Evolutionary conservation across 1,284 basidiomycete genomes (phyloP), one percentile per base, ranked within the genome.

Genomic region (Peniophora sp.): DNA sequence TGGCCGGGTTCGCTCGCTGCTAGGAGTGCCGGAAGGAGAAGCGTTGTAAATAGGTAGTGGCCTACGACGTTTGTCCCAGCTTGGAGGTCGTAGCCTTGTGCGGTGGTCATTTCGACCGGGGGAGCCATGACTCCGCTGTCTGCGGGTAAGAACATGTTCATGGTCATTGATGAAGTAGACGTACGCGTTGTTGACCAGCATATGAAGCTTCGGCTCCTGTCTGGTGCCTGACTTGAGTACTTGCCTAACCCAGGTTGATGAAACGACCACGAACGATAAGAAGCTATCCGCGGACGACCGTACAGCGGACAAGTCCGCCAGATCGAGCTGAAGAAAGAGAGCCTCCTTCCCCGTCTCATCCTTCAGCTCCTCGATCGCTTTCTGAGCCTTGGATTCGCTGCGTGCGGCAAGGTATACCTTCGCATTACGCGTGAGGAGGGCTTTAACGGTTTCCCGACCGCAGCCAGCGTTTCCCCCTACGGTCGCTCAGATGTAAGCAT

Each of bases 61-160:
- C 65, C 71, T 63, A 54, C 59, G n/a, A 67, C 65, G 53, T 79
- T 79, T 2, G 71, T 76, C 3, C 76, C 77, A 51, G 74, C 78
- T 57, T 77, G 75, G 12, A 78, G 62, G 32, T 78, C 73, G 53
- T 72, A 75, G 0, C 74, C 75, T 45, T 79, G 70, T 11, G 60
- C 61, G 0, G 78, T 79, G 46, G 66, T 52, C 44, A 61, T 45
- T 3, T 66, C 63, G 2, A 65, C 49, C 0, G 70, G 68, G 2
- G 67, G 63, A 10, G 60, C 59, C 76, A 79, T 77, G 16, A 79
- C 68, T 3, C 78, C 77, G 0, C 74, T 77, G 60, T 47, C 9
- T 55, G 41, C 25, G 45, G 12, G 45, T 60, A n/a, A n/a, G n/a
- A n/a, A n/a, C n/a, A n/a, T n/a, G n/a, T n/a, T n/a, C n/a, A n/a